These are phyloP conservation scores for Spathaspora jeffriesii DNA, from an alignment of 1,139 yeast species.

Conservation along the genomic window DNA sequence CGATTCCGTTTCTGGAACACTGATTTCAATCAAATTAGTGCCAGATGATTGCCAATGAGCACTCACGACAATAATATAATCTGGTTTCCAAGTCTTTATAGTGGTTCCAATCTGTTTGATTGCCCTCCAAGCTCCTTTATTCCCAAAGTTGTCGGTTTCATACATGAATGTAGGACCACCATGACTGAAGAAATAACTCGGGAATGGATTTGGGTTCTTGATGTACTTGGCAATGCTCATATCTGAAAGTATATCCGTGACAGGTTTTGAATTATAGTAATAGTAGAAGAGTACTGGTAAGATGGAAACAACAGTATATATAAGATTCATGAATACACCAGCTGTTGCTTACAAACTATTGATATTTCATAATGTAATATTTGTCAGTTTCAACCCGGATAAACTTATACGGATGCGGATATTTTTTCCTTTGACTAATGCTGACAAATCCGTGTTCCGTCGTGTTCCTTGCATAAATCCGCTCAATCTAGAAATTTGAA, in stretches of 20 bases:
- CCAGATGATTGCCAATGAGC: constrained; percentile 74
- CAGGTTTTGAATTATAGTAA: background rate
- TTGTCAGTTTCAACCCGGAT: no score
- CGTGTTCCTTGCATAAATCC: background rate
- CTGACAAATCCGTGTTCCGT: background rate
- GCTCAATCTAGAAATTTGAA: background rate
- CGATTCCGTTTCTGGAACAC: constrained; percentile 30
- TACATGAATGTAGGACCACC: constrained; percentile 81
- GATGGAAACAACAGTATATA: background rate
- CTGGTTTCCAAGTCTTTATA: constrained; percentile 60
- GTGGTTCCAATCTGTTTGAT: constrained; percentile 50
- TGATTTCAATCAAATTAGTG: constrained; percentile 47
- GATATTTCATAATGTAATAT: background rate
- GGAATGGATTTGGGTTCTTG: constrained; percentile 32
- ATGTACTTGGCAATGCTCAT: constrained; percentile 11
- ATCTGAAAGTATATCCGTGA: background rate
- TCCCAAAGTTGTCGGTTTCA: constrained; percentile 40
- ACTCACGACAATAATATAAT: constrained; percentile 62
- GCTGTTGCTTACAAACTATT: background rate
- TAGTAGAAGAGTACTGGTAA: background rate
- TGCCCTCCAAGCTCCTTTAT: constrained; percentile 60
- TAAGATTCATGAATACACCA: background rate
- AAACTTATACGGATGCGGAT: no score
- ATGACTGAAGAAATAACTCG: constrained; percentile 70
- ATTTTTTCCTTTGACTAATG: background rate